Evolutionary conservation across 805 yeast species (phyloP).

Genomic region (Yamadazyma akitaensis): DNA sequence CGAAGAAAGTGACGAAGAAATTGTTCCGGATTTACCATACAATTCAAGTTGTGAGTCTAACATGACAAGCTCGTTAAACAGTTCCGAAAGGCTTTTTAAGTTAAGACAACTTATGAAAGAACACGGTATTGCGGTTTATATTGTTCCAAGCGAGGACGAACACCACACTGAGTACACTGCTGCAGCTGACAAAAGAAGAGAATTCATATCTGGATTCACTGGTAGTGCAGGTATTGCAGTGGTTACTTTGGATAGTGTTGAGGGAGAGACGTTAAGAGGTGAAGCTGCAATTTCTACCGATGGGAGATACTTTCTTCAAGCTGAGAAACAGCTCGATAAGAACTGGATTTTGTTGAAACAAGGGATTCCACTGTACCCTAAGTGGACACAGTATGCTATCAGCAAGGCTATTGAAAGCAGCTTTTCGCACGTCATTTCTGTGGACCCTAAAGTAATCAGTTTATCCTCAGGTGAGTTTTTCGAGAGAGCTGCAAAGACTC

Average conservation of each 20-base stretch:
- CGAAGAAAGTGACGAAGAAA: slow-evolving; percentile 12
- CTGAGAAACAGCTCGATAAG: slow-evolving; percentile 72
- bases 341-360: slow-evolving; percentile 77
- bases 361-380: slow-evolving; percentile 64
- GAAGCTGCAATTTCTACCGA: slow-evolving; percentile 86
- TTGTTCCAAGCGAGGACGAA: slow-evolving; percentile 85
- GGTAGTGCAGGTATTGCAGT: slow-evolving; percentile 94
- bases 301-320: slow-evolving; percentile 93
- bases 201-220: slow-evolving; percentile 80
- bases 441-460: slow-evolving; percentile 76
- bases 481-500: slow-evolving; percentile 20
- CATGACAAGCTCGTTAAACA: slow-evolving; percentile 33
- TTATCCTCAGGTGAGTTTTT: slow-evolving; percentile 44
- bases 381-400: slow-evolving; percentile 75
- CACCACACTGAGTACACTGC: slow-evolving; percentile 92
- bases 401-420: slow-evolving; percentile 54
- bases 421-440: slow-evolving; percentile 59
- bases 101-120: slow-evolving; percentile 64
- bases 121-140: slow-evolving; percentile 66
- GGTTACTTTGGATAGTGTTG: slow-evolving; percentile 45
- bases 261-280: slow-evolving; percentile 46
- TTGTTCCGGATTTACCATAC: slow-evolving; percentile 27
- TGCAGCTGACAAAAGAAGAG: slow-evolving; percentile 75
- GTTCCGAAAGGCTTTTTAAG: slow-evolving; percentile 55
- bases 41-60: slow-evolving; percentile 1